These are phyloP conservation scores for Halophytophthora batemanensis DNA, from an alignment of 352 stramenopile species.

Conservation along the genomic window DNA sequence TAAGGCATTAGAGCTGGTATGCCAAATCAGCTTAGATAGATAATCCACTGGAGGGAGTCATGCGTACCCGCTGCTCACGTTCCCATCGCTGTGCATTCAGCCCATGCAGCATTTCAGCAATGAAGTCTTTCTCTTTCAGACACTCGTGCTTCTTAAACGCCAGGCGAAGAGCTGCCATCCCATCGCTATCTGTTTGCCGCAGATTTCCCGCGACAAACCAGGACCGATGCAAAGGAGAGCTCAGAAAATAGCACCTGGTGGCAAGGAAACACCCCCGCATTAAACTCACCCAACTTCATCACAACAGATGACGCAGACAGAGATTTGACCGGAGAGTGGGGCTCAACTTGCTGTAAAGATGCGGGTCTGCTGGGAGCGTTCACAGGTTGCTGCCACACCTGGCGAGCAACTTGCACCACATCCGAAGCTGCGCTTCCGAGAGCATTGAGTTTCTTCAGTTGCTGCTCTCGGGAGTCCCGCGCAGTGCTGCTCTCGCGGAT, in stretches of 20 bases:
- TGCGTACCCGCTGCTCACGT: constrained; percentile 25
- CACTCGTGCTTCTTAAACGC: constrained; percentile 32
- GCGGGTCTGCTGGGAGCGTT: neutral
- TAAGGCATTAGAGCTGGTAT: too few species aligned
- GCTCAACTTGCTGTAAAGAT: neutral
- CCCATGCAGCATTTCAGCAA: constrained; percentile 28
- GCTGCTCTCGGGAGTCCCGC: constrained; percentile 42
- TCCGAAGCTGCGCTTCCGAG: neutral
- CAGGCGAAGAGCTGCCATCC: constrained; percentile 29
- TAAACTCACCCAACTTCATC: constrained; percentile 6
- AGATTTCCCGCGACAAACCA: neutral
- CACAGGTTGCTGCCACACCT: constrained; percentile 7
- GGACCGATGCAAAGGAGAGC: neutral
- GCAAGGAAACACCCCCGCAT: too few species aligned
- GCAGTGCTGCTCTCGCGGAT: constrained; percentile 43
- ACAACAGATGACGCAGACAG: constrained; percentile 7
- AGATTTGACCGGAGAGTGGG: neutral
- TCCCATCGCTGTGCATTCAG: constrained; percentile 17
- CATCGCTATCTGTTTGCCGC: constrained; percentile 29
- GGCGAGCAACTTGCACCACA: neutral
- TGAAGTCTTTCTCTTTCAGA: constrained; percentile 45
- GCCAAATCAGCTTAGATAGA: neutral
- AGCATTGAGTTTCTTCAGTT: constrained; percentile 13
- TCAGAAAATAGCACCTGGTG: neutral
- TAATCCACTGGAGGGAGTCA: neutral